These are phyloP conservation scores for Conticribra guillardii DNA, from an alignment of 108 stramenopile genomes.

Conservation along the genomic window DNA sequence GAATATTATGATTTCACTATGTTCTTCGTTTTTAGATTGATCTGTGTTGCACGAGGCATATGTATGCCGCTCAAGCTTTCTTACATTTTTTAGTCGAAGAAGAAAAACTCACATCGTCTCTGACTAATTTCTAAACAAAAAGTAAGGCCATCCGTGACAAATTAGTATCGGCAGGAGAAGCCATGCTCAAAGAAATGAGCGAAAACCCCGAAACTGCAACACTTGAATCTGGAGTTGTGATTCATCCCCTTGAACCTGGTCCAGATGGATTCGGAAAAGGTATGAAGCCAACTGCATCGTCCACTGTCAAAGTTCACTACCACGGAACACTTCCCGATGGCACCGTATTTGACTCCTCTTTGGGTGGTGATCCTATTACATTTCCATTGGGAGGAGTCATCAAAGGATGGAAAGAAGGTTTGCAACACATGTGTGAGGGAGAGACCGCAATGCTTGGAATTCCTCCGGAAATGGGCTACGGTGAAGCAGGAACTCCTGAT, in stretches of 20 bases:
- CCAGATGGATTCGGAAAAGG: conserved; percentile 76
- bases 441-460: conserved; percentile 90
- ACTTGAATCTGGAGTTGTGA: conserved; percentile 66
- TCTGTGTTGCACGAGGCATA: neutral
- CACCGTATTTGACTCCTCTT: conserved; percentile 82
- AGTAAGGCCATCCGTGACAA: conserved; percentile 70
- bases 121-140: too few relatives aligned
- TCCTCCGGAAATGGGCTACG: conserved; percentile 81
- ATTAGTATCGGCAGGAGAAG: conserved; percentile 68
- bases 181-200: conserved; percentile 78
- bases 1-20: neutral
- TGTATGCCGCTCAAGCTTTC: neutral
- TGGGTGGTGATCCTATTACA: conserved; percentile 73
- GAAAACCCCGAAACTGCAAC: conserved; percentile 63
- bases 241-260: conserved; percentile 76
- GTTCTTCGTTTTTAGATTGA: neutral
- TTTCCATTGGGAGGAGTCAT: conserved; percentile 78
- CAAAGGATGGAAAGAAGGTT: conserved; percentile 77
- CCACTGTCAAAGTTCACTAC: conserved; percentile 79
- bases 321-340: conserved; percentile 89
- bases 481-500: conserved; percentile 79
- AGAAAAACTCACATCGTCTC: too few relatives aligned
- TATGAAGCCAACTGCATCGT: conserved; percentile 64
- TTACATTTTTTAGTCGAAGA: too few relatives aligned
- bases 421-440: conserved; percentile 82